A percentile compares a stretch with the other conserved stretches of the same genome.
These are phyloP conservation scores for Pleurotus citrinopileatus DNA, from an alignment of 768 basidiomycete species.

Conservation along the genomic window DNA sequence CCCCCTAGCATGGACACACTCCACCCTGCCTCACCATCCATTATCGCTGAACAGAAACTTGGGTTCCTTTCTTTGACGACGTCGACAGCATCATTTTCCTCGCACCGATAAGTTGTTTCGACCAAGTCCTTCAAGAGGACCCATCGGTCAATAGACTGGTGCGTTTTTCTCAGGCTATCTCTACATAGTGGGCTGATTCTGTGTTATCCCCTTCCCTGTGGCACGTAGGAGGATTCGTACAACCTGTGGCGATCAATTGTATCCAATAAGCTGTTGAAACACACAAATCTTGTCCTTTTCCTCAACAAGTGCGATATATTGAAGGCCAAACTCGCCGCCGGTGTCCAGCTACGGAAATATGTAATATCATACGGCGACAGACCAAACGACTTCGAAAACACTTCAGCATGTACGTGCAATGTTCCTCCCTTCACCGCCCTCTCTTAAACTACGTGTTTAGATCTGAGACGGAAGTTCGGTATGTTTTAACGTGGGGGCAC, in stretches of 20 bases:
- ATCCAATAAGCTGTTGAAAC: conserved; percentile 65
- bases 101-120: conserved; percentile 69
- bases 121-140: conserved; percentile 69
- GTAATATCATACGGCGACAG: conserved; percentile 71
- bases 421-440: conserved; percentile 9
- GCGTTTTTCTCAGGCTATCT: conserved; percentile 11
- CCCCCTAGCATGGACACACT: not conserved
- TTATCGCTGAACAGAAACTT: no score
- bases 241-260: conserved; percentile 74
- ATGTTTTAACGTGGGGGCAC: conserved; percentile 16
- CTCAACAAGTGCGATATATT: conserved; percentile 83
- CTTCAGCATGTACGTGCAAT: conserved; percentile 54
- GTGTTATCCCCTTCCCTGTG: not conserved
- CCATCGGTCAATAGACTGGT: conserved; percentile 61
- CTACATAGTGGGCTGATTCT: not conserved
- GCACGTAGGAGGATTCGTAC: conserved; percentile 67
- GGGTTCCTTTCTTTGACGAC: conserved; percentile 63
- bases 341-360: conserved; percentile 61
- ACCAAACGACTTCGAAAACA: conserved; percentile 67
- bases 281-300: conserved; percentile 75
- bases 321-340: conserved; percentile 59
- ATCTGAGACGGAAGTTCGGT: conserved; percentile 46
- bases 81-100: conserved; percentile 73
- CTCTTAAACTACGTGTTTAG: conserved; percentile 20
- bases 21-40: no score